A percentile compares a stretch with the other conserved stretches of the same genome.
These are phyloP conservation scores for Lentinus tigrinus DNA, from an alignment of 768 basidiomycete genomes.

Conservation along the genomic window DNA sequence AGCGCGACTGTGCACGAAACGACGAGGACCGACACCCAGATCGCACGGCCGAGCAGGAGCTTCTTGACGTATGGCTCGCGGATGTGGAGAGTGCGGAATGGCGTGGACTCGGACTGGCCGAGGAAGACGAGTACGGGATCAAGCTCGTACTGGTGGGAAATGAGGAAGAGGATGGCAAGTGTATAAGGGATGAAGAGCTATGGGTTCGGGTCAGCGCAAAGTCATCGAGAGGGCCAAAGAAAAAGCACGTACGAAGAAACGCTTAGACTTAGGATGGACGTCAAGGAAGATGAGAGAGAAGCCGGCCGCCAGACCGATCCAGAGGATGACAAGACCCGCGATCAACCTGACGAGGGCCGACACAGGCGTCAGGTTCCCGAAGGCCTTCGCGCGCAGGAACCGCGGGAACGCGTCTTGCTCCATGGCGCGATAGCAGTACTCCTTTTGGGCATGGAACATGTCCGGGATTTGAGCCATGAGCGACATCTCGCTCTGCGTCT, in stretches of 20 bases:
- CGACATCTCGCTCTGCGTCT: conserved; percentile 61
- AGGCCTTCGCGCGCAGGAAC: conserved; percentile 96
- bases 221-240: background rate
- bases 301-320: conserved; percentile 90
- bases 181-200: conserved; percentile 95
- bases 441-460: conserved; percentile 96
- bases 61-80: conserved; percentile 94
- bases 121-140: conserved; percentile 95
- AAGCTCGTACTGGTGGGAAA: conserved; percentile 96
- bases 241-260: conserved; percentile 82
- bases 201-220: background rate
- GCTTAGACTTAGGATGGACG: conserved; percentile 85
- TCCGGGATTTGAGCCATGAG: conserved; percentile 91
- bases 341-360: conserved; percentile 85
- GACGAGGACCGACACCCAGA: conserved; percentile 87
- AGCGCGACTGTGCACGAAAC: conserved; percentile 73
- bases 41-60: conserved; percentile 82
- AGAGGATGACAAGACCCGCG: conserved; percentile 79
- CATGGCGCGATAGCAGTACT: conserved; percentile 95
- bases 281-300: conserved; percentile 95
- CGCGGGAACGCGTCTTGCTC: conserved; percentile 93
- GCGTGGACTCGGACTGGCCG: conserved; percentile 93
- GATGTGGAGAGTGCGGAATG: conserved; percentile 90
- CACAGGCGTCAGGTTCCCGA: conserved; percentile 93
- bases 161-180: conserved; percentile 83